Base-by-base conservation (phyloP, 2,329 filamentous ascomycete species). In the Epichloe sylvatica region DNA sequence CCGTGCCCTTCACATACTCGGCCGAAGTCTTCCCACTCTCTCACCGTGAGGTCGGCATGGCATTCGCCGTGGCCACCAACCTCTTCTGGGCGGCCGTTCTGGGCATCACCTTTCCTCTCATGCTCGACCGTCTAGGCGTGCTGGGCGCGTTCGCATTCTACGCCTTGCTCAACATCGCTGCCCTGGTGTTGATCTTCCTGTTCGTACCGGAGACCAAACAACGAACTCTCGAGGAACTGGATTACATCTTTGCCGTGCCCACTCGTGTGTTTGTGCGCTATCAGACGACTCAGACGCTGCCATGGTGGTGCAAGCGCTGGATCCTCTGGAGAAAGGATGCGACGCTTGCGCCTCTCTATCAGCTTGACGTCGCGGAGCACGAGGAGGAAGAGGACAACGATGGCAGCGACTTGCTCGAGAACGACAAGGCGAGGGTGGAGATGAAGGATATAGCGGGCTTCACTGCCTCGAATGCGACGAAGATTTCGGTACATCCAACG, bases 41-140 rank as follows among this genome's bases (percentile, higher is more conserved):
- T 1, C 81, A 86, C 60, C 74, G 83, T 57, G 83, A 86, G 59
- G 73, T 85, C 23, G 83, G 83, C 50, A 86, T 86, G 83, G 75
- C 74, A 0, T 84, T 76, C 64, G 77, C 80, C 7, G 81, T 85
- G 8, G 78, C 81, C 1, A 84, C 79, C 0, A 83, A 79, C 53
- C 68, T 83, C 7, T 74, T 74, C 57, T 78, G 73, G 73, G 77
- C 77, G 0, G 70, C 75, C 0, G 74, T 84, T 0, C 65, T 81
- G 43, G 74, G 75, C n/a, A 75, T 85, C 47, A 83, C 78, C 0
- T 80, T 81, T 57, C 80, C 79, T 2, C 67, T 75, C 44, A 73
- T 82, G 65, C 63, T 81, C 12, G 61, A 62, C 3, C 57, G 60
- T 11, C 54, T 75, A 0, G 63, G 66, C 3, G 67, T 72, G 1